Evolutionary conservation across 2,329 filamentous ascomycete species (phyloP).

Genomic region (Kalaharituber pfeilii): DNA sequence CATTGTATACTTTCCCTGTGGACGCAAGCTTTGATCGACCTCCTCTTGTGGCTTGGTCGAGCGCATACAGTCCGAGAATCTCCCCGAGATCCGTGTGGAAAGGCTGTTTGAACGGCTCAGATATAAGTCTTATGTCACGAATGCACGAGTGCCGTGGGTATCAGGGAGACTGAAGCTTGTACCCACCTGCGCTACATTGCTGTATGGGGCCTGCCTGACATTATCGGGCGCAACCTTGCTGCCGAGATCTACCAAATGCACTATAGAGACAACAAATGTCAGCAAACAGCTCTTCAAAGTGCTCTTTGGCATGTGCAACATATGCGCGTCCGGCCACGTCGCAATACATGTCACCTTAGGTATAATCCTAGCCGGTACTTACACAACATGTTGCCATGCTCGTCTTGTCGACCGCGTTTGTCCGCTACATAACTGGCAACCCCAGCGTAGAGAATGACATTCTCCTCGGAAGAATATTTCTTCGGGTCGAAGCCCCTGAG

Average conservation of each 20-base stretch:
- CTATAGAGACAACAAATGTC: slow-evolving; percentile 6
- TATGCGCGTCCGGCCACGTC: slow-evolving; percentile 3
- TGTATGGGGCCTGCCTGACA: slow-evolving; percentile 22
- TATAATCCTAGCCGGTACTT: too few relatives aligned
- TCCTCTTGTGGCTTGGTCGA: slow-evolving; percentile 41
- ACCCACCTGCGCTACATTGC: slow-evolving; percentile 22
- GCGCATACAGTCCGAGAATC: slow-evolving; percentile 46
- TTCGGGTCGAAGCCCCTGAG: slow-evolving; percentile 45
- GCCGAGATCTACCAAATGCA: slow-evolving; percentile 23
- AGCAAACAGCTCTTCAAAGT: not conserved
- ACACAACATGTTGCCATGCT: slow-evolving; percentile 47
- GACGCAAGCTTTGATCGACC: slow-evolving; percentile 51
- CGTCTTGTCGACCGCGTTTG: slow-evolving; percentile 43
- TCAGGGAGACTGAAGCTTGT: not conserved
- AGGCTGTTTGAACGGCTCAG: slow-evolving; percentile 29
- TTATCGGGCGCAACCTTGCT: slow-evolving; percentile 18
- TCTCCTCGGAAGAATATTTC: slow-evolving; percentile 42
- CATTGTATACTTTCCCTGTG: slow-evolving; percentile 50
- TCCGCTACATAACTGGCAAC: slow-evolving; percentile 47
- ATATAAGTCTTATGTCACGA: slow-evolving; percentile 12
- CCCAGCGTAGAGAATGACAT: slow-evolving; percentile 46
- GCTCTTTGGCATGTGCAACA: not conserved
- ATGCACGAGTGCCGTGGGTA: not conserved
- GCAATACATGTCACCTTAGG: too few relatives aligned
- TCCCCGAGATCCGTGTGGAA: slow-evolving; percentile 58